Conservation (phyloP, 371 early-diverging fungal species). For the Rhizopus stolonifer region DNA sequence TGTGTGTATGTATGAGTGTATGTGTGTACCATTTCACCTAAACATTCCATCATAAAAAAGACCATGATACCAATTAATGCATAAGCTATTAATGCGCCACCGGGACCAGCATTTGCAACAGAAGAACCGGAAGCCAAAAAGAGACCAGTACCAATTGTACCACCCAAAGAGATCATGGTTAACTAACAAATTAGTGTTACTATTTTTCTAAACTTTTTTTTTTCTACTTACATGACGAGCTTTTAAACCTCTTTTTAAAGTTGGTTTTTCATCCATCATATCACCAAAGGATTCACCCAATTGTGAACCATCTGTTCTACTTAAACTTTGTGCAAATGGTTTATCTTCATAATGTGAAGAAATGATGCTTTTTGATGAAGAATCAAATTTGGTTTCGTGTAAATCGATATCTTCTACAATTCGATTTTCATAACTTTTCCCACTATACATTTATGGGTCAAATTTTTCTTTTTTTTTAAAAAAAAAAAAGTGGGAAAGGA, state of each 20-base stretch:
- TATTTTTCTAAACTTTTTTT: neutral
- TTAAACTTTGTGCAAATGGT: neutral
- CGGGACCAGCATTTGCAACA: conserved; percentile 75
- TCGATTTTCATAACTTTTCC: too few relatives aligned
- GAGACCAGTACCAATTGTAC: conserved; percentile 79
- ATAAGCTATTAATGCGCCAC: conserved; percentile 74
- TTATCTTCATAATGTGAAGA: conserved; percentile 1
- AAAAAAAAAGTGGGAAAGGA: too few relatives aligned
- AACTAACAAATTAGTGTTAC: conserved; percentile 24
- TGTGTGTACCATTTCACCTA: conserved; percentile 75
- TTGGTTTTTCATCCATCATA: conserved; percentile 8
- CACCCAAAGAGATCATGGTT: conserved; percentile 79
- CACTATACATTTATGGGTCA: too few relatives aligned
- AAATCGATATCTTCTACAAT: neutral
- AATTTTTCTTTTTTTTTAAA: too few relatives aligned
- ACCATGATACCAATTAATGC: conserved; percentile 73
- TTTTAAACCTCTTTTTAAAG: conserved; percentile 22
- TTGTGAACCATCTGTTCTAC: neutral
- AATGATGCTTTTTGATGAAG: neutral
- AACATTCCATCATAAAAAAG: conserved; percentile 73
- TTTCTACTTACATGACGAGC: conserved; percentile 27
- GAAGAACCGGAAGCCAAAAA: conserved; percentile 78
- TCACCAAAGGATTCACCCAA: neutral
- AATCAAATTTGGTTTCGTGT: neutral
- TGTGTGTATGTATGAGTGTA: neutral